Evolutionary conservation across 768 basidiomycete species (phyloP), one percentile per base, ranked within the genome.

Genomic region (Gautieria morchelliformis): DNA sequence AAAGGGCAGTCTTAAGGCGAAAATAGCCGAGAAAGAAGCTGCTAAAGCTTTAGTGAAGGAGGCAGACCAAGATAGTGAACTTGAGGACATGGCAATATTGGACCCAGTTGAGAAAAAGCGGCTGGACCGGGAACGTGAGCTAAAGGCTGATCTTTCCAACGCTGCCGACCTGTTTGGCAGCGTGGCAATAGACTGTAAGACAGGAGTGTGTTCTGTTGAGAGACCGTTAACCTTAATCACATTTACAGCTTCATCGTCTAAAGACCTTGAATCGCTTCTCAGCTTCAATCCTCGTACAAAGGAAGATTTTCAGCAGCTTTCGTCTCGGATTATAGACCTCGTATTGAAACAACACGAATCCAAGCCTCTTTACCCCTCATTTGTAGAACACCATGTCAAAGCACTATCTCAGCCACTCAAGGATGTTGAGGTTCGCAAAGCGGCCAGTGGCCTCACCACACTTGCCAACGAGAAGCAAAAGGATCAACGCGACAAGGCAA

Each of bases 381-480:
- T 99, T 63, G 78, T 93, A 57, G 93, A 97, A 65, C 80, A 89
- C 61, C 84, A 93, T 61, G 83, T 82, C 17, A 83, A 85, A 47
- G 84, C 84, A 52, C 72, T 96, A 15, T 84, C 87, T 0, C 71
- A 75, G 58, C 82, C 91, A 5, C 77, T 98, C 55, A 88, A 85
- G 64, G 93, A 97, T 60, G 83, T 93, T 52, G 95, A 99, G 63
- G 85, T 93, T 27, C 81, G 93, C 60, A 97, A 97, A 68, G 89
- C 82, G 0, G 89, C 92, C 0, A 87, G 83, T 51, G 83, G 76
- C 4, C 73, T 99, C 55, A 91, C 89, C 15, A 85, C 89, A 3
- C 76, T 98, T 6, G 88, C 93, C 51, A 97, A 95, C 65, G 92
- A 94, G 74, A 99, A 98, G 74, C 90, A 94, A 73, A 89, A 83